Evolutionary conservation across 2,329 filamentous ascomycete species (phyloP), one percentile per base, ranked within the genome.

Genomic region (Dactylonectria macrodidyma): DNA sequence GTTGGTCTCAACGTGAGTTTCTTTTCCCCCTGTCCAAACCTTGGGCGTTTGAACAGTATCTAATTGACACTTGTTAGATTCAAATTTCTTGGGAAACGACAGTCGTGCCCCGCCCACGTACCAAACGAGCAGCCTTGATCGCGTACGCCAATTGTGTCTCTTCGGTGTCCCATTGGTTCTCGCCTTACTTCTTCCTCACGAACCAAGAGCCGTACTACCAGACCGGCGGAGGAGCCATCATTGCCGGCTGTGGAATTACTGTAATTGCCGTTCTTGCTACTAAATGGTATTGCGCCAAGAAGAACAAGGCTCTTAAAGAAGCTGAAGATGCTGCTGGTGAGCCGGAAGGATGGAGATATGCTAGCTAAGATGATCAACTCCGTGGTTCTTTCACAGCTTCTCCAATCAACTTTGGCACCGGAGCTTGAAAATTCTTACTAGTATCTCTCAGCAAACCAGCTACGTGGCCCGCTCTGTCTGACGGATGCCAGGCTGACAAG

Each of bases 41-140:
- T 7, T 30, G 26, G 26, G 4, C 4, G 26, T 30, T 30, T 30
- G n/a, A 4, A 3, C 10, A 12, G 10, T 16, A 30, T 7, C 30
- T 60, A 14, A 52, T 33, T 2, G 12, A 41, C 38, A 41, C 38
- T 41, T 10, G 19, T 26, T 33, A 68, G 66, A 68, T 83, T 46
- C 80, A 81, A 52, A 73, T 82, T 1, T 78, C 79, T 4, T 83
- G 80, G 81, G 80, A 82, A 59, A 82, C 81, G 0, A 81, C 79
- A 0, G 71, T 82, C 2, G 80, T 83, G 0, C 80, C 81, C 2
- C 75, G 78, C 0, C 80, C 81, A 2, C 75, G 80, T 11, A 80
- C 76, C 19, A 83, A 83, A 73, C 77, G 79, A 47, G 81, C 81
- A 0, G 81, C 81, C 1, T 74, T 83, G 14, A 80, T 83, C 68